Evolutionary conservation across 805 yeast genomes (phyloP).

Genomic region (Lipomyces spencermartinsiae): DNA sequence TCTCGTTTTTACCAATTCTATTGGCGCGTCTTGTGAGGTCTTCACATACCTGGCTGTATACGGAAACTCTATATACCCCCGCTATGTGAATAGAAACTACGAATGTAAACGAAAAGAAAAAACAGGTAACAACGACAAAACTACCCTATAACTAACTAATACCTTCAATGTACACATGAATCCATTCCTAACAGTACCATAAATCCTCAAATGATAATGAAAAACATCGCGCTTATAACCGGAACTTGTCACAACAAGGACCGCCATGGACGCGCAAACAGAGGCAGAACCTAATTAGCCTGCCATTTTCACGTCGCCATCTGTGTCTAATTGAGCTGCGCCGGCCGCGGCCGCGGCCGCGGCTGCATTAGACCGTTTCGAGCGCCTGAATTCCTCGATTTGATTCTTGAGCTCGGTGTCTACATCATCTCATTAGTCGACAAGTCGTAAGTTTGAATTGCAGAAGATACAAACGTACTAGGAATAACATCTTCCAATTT

Average conservation of each 20-base stretch:
- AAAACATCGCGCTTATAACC: no score
- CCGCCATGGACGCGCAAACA: no score
- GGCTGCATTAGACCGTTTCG: constrained; percentile 16
- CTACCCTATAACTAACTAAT: neutral
- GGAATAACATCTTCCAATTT: constrained; percentile 87
- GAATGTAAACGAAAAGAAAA: neutral
- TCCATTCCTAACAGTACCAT: neutral
- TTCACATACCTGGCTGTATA: no score
- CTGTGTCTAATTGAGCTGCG: constrained; percentile 17
- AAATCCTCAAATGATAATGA: neutral
- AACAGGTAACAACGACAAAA: neutral
- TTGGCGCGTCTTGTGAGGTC: no score
- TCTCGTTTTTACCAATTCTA: neutral
- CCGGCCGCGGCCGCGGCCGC: constrained; percentile 2
- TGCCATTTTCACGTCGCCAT: constrained; percentile 23
- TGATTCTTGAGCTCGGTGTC: constrained; percentile 60
- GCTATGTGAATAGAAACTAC: no score
- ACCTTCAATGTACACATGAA: neutral
- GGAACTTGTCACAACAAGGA: no score
- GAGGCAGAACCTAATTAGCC: neutral
- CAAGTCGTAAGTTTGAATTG: no score
- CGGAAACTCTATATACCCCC: no score
- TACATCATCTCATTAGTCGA: neutral
- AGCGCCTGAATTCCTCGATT: constrained; percentile 62
- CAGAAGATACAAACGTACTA: constrained; percentile 49